A percentile compares a stretch with the other conserved stretches of the same genome.
Conservation (phyloP, 2,329 filamentous ascomycete species). For the Neurospora crassa region DNA sequence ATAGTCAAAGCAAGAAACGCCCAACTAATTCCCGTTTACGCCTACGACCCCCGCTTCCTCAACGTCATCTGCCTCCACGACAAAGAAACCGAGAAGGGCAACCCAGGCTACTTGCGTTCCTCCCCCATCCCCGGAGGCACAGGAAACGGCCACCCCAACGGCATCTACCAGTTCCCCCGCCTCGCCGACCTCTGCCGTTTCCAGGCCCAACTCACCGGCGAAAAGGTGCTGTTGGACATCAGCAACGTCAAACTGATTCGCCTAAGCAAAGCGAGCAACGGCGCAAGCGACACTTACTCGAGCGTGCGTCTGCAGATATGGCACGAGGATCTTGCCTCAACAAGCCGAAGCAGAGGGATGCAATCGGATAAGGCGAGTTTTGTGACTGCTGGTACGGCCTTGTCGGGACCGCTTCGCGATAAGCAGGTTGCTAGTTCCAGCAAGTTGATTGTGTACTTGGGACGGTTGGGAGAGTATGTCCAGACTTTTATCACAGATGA, state of each 20-base stretch:
- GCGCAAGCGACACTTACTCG: slow-evolving; percentile 17
- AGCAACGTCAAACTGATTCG: slow-evolving; percentile 19
- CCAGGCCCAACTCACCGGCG: slow-evolving; percentile 20
- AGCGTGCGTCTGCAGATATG: slow-evolving; percentile 21
- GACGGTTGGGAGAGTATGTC: slow-evolving; percentile 20
- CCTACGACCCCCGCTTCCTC: slow-evolving; percentile 20
- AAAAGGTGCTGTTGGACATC: slow-evolving; percentile 22
- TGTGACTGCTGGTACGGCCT: slow-evolving; percentile 20
- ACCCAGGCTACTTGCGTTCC: slow-evolving; percentile 7
- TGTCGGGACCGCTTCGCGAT: slow-evolving; percentile 20
- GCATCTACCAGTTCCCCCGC: slow-evolving; percentile 20
- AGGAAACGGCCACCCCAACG: slow-evolving; percentile 14
- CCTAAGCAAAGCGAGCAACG: slow-evolving; percentile 12
- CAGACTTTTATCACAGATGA: slow-evolving; percentile 22
- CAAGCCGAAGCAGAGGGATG: slow-evolving; percentile 8
- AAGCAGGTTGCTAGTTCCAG: slow-evolving; percentile 15
- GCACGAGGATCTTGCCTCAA: slow-evolving; percentile 14
- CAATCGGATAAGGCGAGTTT: slow-evolving; percentile 19
- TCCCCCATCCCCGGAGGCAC: background rate
- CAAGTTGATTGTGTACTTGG: slow-evolving; percentile 19
- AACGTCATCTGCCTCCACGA: slow-evolving; percentile 21
- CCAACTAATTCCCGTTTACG: slow-evolving; percentile 21
- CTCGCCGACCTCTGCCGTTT: slow-evolving; percentile 19
- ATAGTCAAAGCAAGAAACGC: slow-evolving; percentile 21
- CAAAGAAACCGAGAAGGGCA: slow-evolving; percentile 16